Evolutionary conservation across 2,329 filamentous ascomycete species (phyloP), one percentile per base, ranked within the genome.

Genomic region (Chrysoporthe deuterocubensis): DNA sequence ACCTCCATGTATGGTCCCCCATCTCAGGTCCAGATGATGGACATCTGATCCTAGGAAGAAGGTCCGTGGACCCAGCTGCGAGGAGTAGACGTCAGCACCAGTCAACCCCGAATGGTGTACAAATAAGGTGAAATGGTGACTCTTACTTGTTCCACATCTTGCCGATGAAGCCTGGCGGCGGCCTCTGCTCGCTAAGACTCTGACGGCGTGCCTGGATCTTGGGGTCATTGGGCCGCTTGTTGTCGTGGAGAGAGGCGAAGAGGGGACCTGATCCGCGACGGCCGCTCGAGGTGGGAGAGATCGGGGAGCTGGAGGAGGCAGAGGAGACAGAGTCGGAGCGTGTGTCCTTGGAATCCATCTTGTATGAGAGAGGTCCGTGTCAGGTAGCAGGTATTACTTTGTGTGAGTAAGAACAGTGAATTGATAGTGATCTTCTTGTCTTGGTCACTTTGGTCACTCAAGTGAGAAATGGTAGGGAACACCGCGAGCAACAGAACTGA

Each of bases 61-160:
- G 59, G 43, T 5, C 59, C 59, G 8, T 46, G 59, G 4, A 61
- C 59, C 59, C 59, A 61, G 26, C 59, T 61, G 14, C 1, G 8
- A 13, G 34, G 13, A 7, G 13, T 2, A 44, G 40, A 60, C 11
- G n/a, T 60, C 8, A 60, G 57, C 21, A 4, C 37, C 8, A 21
- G 32, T 5, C 4, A 4, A 58, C 18, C n/a, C 34, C 16, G 37
- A 43, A 2, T n/a, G 8, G 4, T 11, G 21, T 14, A 13, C 7
- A 21, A 50, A 14, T 46, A 4, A 21, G 40, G 43, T 8, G 11
- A 4, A 11, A 16, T 40, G n/a, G 14, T 18, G n/a, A 2, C 26
- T 37, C 84, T 64, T 76, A 88, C 86, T 83, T 87, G 72, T 87
- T 81, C 83, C 87, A 89, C 78, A 87, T 81, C 70, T 82, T 79